Evolutionary conservation across 495 filamentous ascomycete genomes (phyloP).

Genomic region (Chlorociboria aeruginascens): DNA sequence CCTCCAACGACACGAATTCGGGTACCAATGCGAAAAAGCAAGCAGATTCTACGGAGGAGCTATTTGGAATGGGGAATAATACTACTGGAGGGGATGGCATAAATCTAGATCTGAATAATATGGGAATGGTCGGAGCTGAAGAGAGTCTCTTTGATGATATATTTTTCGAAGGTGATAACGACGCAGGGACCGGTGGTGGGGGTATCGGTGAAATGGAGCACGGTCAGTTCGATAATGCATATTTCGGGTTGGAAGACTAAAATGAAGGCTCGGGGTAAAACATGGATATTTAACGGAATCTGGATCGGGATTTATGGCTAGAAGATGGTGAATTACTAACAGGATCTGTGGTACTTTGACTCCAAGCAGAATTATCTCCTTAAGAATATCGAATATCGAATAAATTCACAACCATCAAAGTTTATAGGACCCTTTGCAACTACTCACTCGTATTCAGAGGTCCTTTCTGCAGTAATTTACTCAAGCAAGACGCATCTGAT

Average conservation of each 20-base stretch:
- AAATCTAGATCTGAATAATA: constrained; percentile 9
- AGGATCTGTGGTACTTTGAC: too few species aligned
- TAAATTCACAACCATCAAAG: too few species aligned
- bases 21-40: constrained; percentile 1
- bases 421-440: too few species aligned
- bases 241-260: constrained; percentile 8
- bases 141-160: constrained; percentile 18
- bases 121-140: constrained; percentile 7
- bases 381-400: too few species aligned
- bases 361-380: too few species aligned
- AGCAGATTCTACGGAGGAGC: background rate
- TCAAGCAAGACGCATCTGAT: too few species aligned
- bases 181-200: background rate
- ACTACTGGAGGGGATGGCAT: constrained; percentile 7
- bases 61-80: constrained; percentile 1
- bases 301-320: background rate
- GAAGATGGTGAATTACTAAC: background rate
- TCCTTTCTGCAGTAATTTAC: too few species aligned
- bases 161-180: constrained; percentile 4
- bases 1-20: constrained; percentile 1
- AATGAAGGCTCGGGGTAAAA: background rate
- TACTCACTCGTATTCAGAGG: too few species aligned
- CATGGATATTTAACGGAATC: background rate
- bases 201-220: constrained; percentile 14
- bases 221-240: constrained; percentile 11